phyloP scores from a whole-genome alignment of 345 rosid species.

The Pseudoturritis turrita region DNA sequence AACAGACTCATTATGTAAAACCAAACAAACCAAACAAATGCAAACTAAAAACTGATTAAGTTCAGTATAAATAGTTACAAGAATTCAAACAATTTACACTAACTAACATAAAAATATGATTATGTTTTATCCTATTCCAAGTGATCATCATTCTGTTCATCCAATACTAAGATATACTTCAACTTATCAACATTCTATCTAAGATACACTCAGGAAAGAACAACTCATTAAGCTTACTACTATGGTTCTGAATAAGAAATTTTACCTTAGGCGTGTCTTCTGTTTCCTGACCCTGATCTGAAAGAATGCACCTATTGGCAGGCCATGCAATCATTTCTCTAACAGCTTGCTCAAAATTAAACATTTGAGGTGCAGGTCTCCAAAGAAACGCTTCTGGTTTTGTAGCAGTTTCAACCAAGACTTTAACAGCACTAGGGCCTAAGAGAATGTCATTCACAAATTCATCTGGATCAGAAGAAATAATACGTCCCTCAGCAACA shows the following conservation, averaged over 20 bases:
- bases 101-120: too few species aligned
- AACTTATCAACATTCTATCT: too few species aligned
- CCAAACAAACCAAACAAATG: too few species aligned
- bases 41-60: too few species aligned
- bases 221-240: too few species aligned
- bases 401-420: not conserved
- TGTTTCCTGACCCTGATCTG: not conserved
- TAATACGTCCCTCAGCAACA: not conserved
- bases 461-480: not conserved
- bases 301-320: not conserved
- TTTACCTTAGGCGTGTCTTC: not conserved
- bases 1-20: not conserved
- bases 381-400: not conserved
- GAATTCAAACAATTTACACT: too few species aligned
- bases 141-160: too few species aligned
- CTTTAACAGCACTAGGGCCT: not conserved
- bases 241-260: not conserved
- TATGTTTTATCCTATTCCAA: too few species aligned
- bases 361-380: not conserved
- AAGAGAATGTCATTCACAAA: too few species aligned
- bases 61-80: too few species aligned
- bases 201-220: not conserved
- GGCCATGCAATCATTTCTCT: not conserved
- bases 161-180: too few species aligned
- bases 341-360: not conserved